phyloP scores from a whole-genome alignment of 768 basidiomycete species.

The Lactarius deliciosus region DNA sequence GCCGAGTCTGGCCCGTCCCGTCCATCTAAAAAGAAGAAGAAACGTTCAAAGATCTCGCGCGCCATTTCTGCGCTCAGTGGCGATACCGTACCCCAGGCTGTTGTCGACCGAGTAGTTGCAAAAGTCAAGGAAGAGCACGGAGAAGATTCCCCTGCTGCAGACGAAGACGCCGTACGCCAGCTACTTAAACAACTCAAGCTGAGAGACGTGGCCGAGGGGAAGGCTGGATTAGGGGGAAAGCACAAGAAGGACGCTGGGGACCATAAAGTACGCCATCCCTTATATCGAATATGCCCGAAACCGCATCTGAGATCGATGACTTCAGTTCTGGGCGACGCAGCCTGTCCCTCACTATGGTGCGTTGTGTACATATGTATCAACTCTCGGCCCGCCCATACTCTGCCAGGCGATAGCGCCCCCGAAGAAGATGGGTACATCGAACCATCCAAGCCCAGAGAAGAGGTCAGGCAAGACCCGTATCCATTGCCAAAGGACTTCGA shows the following conservation, averaged over 20 bases:
- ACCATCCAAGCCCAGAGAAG: slow-evolving; percentile 65
- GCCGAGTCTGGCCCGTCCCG: slow-evolving; percentile 37
- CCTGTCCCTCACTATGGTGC: slow-evolving; percentile 89
- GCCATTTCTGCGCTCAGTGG: slow-evolving; percentile 50
- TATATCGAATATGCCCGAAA: neutral
- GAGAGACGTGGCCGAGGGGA: slow-evolving; percentile 83
- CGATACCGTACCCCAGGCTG: slow-evolving; percentile 62
- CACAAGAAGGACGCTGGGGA: slow-evolving; percentile 81
- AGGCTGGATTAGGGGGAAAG: slow-evolving; percentile 69
- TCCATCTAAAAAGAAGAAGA: slow-evolving; percentile 80
- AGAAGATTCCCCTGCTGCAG: slow-evolving; percentile 39
- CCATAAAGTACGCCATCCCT: slow-evolving; percentile 68
- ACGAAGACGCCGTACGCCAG: slow-evolving; percentile 64
- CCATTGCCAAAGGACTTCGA: slow-evolving; percentile 89
- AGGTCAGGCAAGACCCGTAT: slow-evolving; percentile 87
- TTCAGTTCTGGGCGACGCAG: slow-evolving; percentile 95
- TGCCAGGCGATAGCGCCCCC: slow-evolving; percentile 59
- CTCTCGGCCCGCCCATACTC: slow-evolving; percentile 16
- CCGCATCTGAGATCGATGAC: slow-evolving; percentile 17
- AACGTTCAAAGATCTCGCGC: slow-evolving; percentile 68
- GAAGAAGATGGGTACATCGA: slow-evolving; percentile 88
- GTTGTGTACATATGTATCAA: slow-evolving; percentile 10
- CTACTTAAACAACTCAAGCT: slow-evolving; percentile 78
- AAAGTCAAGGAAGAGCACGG: slow-evolving; percentile 47
- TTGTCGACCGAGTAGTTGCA: slow-evolving; percentile 63